Conservation (phyloP, 257 asterid species). For the Echites panduratus region DNA sequence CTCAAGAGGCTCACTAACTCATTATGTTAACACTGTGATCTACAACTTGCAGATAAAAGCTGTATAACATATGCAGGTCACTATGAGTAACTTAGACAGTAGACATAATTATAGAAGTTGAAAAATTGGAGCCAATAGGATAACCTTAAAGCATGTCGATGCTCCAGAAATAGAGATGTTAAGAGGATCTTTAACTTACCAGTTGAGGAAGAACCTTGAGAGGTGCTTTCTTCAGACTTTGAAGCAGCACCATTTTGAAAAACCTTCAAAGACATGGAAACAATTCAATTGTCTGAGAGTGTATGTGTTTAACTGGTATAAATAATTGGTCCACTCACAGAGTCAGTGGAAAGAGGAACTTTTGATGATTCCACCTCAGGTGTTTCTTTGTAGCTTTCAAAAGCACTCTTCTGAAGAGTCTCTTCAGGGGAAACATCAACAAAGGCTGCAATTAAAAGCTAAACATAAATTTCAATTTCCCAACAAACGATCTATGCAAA, state of each 20-base stretch:
- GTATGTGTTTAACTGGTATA: slow-evolving; percentile 1
- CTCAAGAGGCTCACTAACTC: background rate
- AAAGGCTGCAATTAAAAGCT: slow-evolving; percentile 57
- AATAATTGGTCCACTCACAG: slow-evolving; percentile 33
- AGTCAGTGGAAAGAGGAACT: slow-evolving; percentile 27
- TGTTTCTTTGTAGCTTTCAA: slow-evolving; percentile 65
- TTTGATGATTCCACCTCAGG: slow-evolving; percentile 33
- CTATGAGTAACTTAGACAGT: background rate
- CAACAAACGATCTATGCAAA: background rate
- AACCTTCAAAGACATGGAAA: slow-evolving; percentile 40
- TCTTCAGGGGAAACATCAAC: slow-evolving; percentile 90
- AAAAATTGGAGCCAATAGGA: background rate
- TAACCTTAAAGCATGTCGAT: background rate
- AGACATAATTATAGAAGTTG: background rate
- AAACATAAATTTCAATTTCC: slow-evolving; percentile 3
- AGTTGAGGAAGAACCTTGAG: slow-evolving; percentile 44
- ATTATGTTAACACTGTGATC: background rate
- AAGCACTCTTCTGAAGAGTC: slow-evolving; percentile 68
- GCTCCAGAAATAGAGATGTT: background rate
- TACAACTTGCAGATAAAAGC: background rate
- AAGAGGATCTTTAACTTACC: slow-evolving; percentile 20
- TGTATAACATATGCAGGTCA: background rate
- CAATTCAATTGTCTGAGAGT: slow-evolving; percentile 11
- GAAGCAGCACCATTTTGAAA: slow-evolving; percentile 72
- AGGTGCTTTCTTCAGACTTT: slow-evolving; percentile 40